A percentile compares a stretch with the other conserved stretches of the same genome.
Evolutionary conservation across 257 asterid genomes (phyloP).

Genomic region (Voacanga thouarsii): DNA sequence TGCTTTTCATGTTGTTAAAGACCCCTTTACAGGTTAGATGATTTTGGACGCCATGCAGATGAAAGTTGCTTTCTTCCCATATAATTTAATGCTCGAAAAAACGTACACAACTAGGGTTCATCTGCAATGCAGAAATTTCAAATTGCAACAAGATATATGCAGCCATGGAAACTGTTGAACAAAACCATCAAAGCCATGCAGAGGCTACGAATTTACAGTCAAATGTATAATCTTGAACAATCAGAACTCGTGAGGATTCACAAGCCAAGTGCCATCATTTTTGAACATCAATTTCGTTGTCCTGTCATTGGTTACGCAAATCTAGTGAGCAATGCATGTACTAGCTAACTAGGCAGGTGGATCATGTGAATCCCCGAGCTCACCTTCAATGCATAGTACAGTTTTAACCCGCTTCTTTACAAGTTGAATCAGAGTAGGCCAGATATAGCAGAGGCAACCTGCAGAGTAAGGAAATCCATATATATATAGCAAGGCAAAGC

Average conservation of each 20-base stretch:
- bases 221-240: not conserved
- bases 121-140: constrained; percentile 21
- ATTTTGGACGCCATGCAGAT: constrained; percentile 13
- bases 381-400: too few species aligned
- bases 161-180: not conserved
- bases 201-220: not conserved
- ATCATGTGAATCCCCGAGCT: not conserved
- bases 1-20: constrained; percentile 20
- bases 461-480: too few species aligned
- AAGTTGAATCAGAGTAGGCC: too few species aligned
- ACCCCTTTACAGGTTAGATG: constrained; percentile 28
- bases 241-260: constrained; percentile 19
- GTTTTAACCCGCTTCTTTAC: too few species aligned
- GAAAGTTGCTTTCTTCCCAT: constrained; percentile 22
- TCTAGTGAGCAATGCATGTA: not conserved
- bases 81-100: constrained; percentile 33
- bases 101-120: constrained; percentile 16
- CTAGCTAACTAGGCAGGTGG: not conserved
- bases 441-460: too few species aligned
- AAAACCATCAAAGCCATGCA: not conserved
- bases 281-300: not conserved
- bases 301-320: not conserved
- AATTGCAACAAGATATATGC: constrained; percentile 1
- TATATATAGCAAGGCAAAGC: too few species aligned
- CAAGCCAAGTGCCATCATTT: not conserved